A percentile compares a stretch with the other conserved stretches of the same genome.
These are phyloP conservation scores for Thuidium tamariscinum DNA, from an alignment of 225 moss, liverwort and hornwort genomes.

Conservation along the genomic window DNA sequence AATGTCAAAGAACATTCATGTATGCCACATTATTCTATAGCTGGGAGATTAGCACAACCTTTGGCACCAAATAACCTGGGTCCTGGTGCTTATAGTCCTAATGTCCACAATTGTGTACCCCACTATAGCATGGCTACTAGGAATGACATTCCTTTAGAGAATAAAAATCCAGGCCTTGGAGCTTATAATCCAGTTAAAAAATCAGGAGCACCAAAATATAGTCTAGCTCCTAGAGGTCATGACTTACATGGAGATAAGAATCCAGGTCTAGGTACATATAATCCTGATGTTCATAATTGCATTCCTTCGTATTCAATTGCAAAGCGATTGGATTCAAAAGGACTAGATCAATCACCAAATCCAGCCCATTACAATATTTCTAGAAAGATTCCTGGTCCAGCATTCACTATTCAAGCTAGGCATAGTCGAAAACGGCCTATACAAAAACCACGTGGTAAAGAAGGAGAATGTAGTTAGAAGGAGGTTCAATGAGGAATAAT, in stretches of 20 bases:
- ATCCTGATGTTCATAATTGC: slow-evolving; percentile 23
- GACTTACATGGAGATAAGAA: slow-evolving; percentile 16
- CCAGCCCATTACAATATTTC: slow-evolving; percentile 33
- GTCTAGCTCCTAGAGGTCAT: not conserved
- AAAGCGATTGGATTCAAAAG: slow-evolving; percentile 10
- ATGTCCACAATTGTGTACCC: slow-evolving; percentile 6
- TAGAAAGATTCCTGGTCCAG: slow-evolving; percentile 19
- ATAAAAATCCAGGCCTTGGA: slow-evolving; percentile 43
- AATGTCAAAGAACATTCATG: not conserved
- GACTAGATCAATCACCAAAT: not conserved
- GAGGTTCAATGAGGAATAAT: not conserved
- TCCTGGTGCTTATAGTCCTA: slow-evolving; percentile 39
- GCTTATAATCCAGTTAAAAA: slow-evolving; percentile 23
- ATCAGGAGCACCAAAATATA: slow-evolving; percentile 43
- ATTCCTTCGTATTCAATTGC: slow-evolving; percentile 42
- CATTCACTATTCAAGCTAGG: slow-evolving; percentile 36
- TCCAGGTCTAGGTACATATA: slow-evolving; percentile 57
- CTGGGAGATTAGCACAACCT: not conserved
- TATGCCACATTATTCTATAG: slow-evolving; percentile 37
- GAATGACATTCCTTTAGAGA: not conserved
- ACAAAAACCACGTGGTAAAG: not conserved
- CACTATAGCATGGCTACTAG: slow-evolving; percentile 38
- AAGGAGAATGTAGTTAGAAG: not conserved
- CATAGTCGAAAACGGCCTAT: not conserved
- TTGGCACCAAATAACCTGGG: slow-evolving; percentile 17